Base-by-base conservation (phyloP, 768 basidiomycete genomes). In the Rhizopogon rudus region DNA sequence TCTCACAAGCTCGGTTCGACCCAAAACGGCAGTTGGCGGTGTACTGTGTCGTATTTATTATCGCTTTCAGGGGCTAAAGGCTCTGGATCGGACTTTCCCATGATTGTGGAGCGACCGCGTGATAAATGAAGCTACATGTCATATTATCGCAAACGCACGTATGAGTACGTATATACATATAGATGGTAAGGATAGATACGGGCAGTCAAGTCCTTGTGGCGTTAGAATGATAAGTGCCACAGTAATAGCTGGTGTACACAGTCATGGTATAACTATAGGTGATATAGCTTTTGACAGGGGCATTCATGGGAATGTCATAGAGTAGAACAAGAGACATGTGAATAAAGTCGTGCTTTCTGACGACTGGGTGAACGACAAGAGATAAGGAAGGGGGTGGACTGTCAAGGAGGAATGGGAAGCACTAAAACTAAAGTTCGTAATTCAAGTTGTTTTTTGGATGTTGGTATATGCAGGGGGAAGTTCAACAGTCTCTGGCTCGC, bases 391-490 rank as follows among this genome's bases (percentile, higher is more conserved):
- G 17, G 6, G 5, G 33, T 20, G 17, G n/a, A 31, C 31, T 33
- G 13, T 7, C 20, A 1, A 33, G 14, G 35, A 49, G 35, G 9
- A 37, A 49, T 5, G 25, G 7, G 25, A 29, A 52, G 12, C 22
- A 12, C 25, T 9, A 17, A 52, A 9, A 8, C 25, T 9, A 17
- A 52, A 9, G 12, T 2, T 5, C 46, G 33, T 52, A 50, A 52
- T 50, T 52, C 51, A 49, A 29, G 54, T 5, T 0, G 56, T 29
- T 40, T 57, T 67, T 37, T 51, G 61, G 45, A 91, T 75, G 57
- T 87, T 81, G 28, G 86, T 89, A 68, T 93, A 93, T 31, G 88
- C 88, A 2, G 90, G 90, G 13, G 90, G 90, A 48, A 93, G 76
- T 68, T 93, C 91, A 44, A 93, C 81, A 42, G 88, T 91, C 68